These are phyloP conservation scores for Aspergillus piperis DNA, from an alignment of 2,329 filamentous ascomycete species.

Conservation along the genomic window DNA sequence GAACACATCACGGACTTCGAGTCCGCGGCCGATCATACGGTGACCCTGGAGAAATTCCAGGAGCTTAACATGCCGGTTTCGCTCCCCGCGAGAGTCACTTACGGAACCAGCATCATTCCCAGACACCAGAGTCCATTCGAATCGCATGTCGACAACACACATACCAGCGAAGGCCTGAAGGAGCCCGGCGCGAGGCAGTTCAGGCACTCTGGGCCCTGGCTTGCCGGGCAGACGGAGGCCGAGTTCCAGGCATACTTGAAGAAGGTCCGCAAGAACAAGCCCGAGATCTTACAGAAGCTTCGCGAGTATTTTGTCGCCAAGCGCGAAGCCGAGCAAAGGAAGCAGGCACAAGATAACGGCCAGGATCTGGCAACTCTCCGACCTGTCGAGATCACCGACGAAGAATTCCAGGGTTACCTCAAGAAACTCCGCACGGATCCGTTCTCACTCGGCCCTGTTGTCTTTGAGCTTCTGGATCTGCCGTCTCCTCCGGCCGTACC, in stretches of 20 bases:
- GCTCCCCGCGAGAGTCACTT: slow-evolving; percentile 43
- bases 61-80: slow-evolving; percentile 75
- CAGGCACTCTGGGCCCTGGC: slow-evolving; percentile 61
- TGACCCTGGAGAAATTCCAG: slow-evolving; percentile 82
- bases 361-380: slow-evolving; percentile 34
- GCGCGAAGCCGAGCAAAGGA: slow-evolving; percentile 37
- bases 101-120: slow-evolving; percentile 30
- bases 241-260: slow-evolving; percentile 58
- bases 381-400: slow-evolving; percentile 40
- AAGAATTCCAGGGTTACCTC: slow-evolving; percentile 50
- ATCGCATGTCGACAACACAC: slow-evolving; percentile 47
- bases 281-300: slow-evolving; percentile 40
- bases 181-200: slow-evolving; percentile 49
- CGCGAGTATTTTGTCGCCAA: slow-evolving; percentile 37
- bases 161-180: slow-evolving; percentile 34
- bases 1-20: slow-evolving; percentile 89
- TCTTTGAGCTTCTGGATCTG: slow-evolving; percentile 60
- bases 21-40: slow-evolving; percentile 76
- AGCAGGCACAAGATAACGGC: slow-evolving; percentile 44
- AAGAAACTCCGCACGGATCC: slow-evolving; percentile 46
- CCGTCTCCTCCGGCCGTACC: slow-evolving; percentile 47
- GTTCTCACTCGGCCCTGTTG: slow-evolving; percentile 52
- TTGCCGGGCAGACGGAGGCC: slow-evolving; percentile 56
- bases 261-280: slow-evolving; percentile 45
- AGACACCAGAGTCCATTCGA: slow-evolving; percentile 46